These are phyloP conservation scores for Cytospora mali DNA, from an alignment of 2,329 filamentous ascomycete genomes.

Conservation along the genomic window DNA sequence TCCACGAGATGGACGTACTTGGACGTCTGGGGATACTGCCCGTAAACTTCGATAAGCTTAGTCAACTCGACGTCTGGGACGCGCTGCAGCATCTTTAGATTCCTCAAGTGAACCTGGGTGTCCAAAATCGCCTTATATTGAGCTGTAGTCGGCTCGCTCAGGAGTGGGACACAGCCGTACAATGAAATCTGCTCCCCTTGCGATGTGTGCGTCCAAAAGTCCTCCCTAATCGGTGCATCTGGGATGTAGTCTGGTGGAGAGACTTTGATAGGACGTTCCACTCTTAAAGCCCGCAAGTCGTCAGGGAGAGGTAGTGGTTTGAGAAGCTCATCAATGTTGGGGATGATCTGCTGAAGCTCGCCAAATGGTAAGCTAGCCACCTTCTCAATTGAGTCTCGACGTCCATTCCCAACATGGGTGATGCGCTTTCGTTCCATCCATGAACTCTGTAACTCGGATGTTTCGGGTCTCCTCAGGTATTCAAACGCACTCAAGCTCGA, in stretches of 20 bases:
- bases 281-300: constrained; percentile 28
- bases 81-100: constrained; percentile 38
- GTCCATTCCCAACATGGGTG: constrained; percentile 29
- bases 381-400: constrained; percentile 23
- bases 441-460: constrained; percentile 37
- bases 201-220: constrained; percentile 39
- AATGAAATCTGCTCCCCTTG: constrained; percentile 35
- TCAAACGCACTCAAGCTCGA: constrained; percentile 40
- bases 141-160: constrained; percentile 33
- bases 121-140: constrained; percentile 38
- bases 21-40: constrained; percentile 28
- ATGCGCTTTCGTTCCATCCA: constrained; percentile 36
- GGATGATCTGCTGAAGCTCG: constrained; percentile 33
- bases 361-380: constrained; percentile 32
- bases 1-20: constrained; percentile 33
- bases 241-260: constrained; percentile 33
- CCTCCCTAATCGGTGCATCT: constrained; percentile 32
- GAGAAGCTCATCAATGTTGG: constrained; percentile 33
- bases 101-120: constrained; percentile 38
- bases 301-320: constrained; percentile 26
- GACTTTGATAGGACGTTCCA: constrained; percentile 27
- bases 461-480: constrained; percentile 38
- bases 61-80: constrained; percentile 35
- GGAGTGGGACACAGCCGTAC: constrained; percentile 38
- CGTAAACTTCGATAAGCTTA: constrained; percentile 33